These are phyloP conservation scores for Tylopilus rubrobrunneus DNA, from an alignment of 768 basidiomycete genomes.

Conservation along the genomic window DNA sequence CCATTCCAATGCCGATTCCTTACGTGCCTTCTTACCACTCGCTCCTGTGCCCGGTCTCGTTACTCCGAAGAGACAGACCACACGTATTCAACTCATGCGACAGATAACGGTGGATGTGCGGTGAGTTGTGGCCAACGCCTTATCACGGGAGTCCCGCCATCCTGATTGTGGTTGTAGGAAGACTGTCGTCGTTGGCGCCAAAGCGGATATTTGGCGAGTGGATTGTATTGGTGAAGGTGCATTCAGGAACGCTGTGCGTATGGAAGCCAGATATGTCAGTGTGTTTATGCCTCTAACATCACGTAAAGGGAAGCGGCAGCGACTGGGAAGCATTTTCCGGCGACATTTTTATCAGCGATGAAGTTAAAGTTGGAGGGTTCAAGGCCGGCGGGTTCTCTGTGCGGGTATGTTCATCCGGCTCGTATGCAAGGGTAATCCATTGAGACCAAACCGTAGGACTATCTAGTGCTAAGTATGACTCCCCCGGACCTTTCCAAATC, in stretches of 20 bases:
- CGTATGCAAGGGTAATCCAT: neutral
- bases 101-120: constrained; percentile 66
- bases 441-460: constrained; percentile 47
- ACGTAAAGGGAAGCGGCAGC: constrained; percentile 54
- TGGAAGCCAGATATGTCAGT: neutral
- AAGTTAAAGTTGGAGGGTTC: constrained; percentile 58
- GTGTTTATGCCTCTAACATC: constrained; percentile 3
- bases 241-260: constrained; percentile 54
- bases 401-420: constrained; percentile 40
- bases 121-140: constrained; percentile 23
- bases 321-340: constrained; percentile 61
- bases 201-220: constrained; percentile 68
- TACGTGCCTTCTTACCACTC: constrained; percentile 58
- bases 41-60: constrained; percentile 41
- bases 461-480: constrained; percentile 54
- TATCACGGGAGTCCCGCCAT: neutral
- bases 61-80: constrained; percentile 33
- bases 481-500: constrained; percentile 54
- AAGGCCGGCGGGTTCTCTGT: constrained; percentile 60
- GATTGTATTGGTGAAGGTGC: constrained; percentile 61
- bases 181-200: constrained; percentile 44
- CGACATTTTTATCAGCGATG: constrained; percentile 49
- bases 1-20: constrained; percentile 49
- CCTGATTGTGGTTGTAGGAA: constrained; percentile 36
- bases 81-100: constrained; percentile 59